phyloP scores from a whole-genome alignment of 805 yeast species.

The Myxozyma mucilagina region DNA sequence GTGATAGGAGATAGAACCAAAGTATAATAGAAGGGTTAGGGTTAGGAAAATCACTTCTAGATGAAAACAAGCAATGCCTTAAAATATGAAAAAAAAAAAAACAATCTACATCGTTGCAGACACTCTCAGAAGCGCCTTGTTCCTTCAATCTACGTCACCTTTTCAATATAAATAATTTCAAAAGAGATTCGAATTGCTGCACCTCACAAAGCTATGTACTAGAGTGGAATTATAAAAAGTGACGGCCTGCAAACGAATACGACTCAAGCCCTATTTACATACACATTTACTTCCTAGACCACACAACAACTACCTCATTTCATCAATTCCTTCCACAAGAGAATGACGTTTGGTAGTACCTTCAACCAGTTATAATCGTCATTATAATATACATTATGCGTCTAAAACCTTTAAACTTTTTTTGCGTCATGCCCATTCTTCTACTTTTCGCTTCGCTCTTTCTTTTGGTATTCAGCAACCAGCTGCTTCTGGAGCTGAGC shows the following conservation, averaged over 20 bases:
- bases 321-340: background rate
- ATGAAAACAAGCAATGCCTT: too few species aligned
- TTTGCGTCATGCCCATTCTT: background rate
- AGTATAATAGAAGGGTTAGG: too few species aligned
- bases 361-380: background rate
- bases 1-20: too few species aligned
- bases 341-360: background rate
- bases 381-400: background rate
- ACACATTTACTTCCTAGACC: background rate
- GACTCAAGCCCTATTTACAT: background rate
- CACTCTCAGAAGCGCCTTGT: too few species aligned
- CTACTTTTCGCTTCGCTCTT: constrained; percentile 28
- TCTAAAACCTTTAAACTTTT: background rate
- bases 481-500: constrained; percentile 88
- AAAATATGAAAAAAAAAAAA: too few species aligned
- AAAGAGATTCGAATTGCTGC: background rate
- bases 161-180: background rate
- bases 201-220: background rate
- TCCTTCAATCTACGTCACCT: too few species aligned
- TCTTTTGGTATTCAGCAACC: constrained; percentile 78
- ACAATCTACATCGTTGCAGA: too few species aligned
- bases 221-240: background rate
- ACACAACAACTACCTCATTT: background rate
- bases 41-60: too few species aligned
- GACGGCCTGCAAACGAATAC: background rate